Conservation (phyloP, 2,329 filamentous ascomycete genomes). For the Stromatinia cepivora region DNA sequence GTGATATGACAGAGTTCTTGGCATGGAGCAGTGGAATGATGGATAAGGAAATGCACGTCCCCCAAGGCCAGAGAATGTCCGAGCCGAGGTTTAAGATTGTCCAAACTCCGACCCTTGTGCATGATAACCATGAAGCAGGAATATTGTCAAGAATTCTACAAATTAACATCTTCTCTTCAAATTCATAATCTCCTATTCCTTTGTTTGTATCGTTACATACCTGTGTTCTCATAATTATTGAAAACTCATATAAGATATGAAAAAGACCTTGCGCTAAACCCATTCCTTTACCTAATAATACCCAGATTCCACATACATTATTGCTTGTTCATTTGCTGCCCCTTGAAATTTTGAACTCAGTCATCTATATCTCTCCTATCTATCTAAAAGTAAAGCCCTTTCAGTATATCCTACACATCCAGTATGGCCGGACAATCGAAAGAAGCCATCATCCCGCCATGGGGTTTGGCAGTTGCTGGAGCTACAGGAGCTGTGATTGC, state of each 20-base stretch:
- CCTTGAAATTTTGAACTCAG: background rate
- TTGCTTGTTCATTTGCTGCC: constrained; percentile 15
- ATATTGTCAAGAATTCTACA: constrained; percentile 14
- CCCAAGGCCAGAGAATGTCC: constrained; percentile 1
- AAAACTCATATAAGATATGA: background rate
- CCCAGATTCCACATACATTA: background rate
- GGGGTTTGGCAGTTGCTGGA: constrained; percentile 90
- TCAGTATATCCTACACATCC: background rate
- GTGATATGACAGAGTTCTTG: constrained; percentile 2
- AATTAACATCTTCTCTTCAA: background rate
- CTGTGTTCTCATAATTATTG: background rate
- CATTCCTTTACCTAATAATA: constrained; percentile 8
- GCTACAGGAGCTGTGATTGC: constrained; percentile 91
- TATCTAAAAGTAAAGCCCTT: background rate
- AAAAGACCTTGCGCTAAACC: background rate
- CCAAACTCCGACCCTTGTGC: constrained; percentile 9
- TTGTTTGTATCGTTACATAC: background rate
- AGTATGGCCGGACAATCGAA: constrained; percentile 41
- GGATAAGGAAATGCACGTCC: background rate
- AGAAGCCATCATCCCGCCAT: constrained; percentile 66
- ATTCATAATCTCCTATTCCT: constrained; percentile 1
- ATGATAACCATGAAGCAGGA: constrained; percentile 4
- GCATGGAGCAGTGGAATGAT: constrained; percentile 6
- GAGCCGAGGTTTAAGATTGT: constrained; percentile 22
- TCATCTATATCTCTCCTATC: background rate